Base-by-base conservation (phyloP, 1,284 basidiomycete genomes). In the Melampsora medusae region DNA sequence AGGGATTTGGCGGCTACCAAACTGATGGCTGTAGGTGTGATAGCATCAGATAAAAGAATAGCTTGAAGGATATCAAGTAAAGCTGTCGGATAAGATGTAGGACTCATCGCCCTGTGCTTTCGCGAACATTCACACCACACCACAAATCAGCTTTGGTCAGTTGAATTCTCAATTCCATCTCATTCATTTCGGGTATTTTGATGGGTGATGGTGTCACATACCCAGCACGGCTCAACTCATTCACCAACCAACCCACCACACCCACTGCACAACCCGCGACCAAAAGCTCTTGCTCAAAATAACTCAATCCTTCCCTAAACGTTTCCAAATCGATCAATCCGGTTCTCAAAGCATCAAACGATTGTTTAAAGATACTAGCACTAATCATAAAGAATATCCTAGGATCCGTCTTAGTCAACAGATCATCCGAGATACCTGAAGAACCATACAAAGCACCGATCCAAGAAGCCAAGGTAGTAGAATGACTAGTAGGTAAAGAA, bases 341-440 rank as follows among this genome's bases (percentile, higher is more conserved):
- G 28, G 28, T 61, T 7, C 64, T 67, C 35, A 74, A 64, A n/a
- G 64, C 72, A 59, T 74, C 72, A 31, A 74, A 74, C 10, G 72
- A 74, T 67, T 74, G 72, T 35, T 74, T 74, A 64, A 74, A 61
- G 14, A 74, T 33, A 31, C 50, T 74, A 10, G 72, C 72, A 25
- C 53, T 31, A 53, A 67, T 74, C 16, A 56, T 38, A 53, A 67
- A 67, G 42, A 74, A 74, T 22, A 74, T 74, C 19, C 72, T 19
- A 5, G 72, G 72, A 48, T 74, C 72, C 2, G 72, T 74, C 16
- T 67, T 60, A 31, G 61, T 61, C 17, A 74, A 64, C 17, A 74
- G 28, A 60, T 67, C 72, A 33, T 74, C 72, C 1, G 72, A 65
- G 28, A 74, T 74, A 10, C 72, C 72, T 7, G 72, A 74, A 22